A percentile compares a stretch with the other conserved stretches of the same genome.
phyloP scores from a whole-genome alignment of 495 filamentous ascomycete genomes.

The Aspergillus funiculosus region DNA sequence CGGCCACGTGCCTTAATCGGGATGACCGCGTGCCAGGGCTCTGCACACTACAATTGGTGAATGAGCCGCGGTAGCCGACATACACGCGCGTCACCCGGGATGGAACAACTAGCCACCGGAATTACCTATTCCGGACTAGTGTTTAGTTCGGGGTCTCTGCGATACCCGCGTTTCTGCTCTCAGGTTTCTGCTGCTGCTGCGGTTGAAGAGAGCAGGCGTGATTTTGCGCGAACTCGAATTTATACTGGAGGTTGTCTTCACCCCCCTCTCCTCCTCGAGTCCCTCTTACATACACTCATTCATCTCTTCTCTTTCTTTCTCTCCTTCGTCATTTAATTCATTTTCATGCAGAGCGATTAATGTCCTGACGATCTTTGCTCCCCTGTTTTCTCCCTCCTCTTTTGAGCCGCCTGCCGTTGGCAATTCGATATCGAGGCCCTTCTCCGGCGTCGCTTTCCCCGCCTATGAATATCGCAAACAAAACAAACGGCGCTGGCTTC shows the following conservation, averaged over 20 bases:
- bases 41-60: neutral
- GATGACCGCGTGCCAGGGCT: neutral
- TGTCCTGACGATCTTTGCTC: slow-evolving; percentile 33
- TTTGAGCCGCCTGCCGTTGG: slow-evolving; percentile 49
- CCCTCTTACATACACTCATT: slow-evolving; percentile 23
- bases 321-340: slow-evolving; percentile 62
- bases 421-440: slow-evolving; percentile 32
- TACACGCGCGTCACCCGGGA: slow-evolving; percentile 19
- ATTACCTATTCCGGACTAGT: slow-evolving; percentile 36
- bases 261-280: slow-evolving; percentile 29
- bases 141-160: slow-evolving; percentile 41
- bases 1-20: slow-evolving; percentile 3
- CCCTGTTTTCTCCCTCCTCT: slow-evolving; percentile 19
- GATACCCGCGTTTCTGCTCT: slow-evolving; percentile 34
- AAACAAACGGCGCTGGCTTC: slow-evolving; percentile 29
- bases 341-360: slow-evolving; percentile 15
- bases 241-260: slow-evolving; percentile 49
- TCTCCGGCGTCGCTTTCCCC: slow-evolving; percentile 44
- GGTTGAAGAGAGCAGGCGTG: slow-evolving; percentile 24
- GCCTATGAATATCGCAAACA: slow-evolving; percentile 39
- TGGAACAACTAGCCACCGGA: slow-evolving; percentile 28
- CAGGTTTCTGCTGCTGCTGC: slow-evolving; percentile 30
- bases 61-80: neutral
- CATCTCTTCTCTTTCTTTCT: slow-evolving; percentile 32
- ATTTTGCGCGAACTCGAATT: slow-evolving; percentile 34